Evolutionary conservation across 306 rosid genomes (phyloP), one percentile per base, ranked within the genome.

Genomic region (Myrica gale): DNA sequence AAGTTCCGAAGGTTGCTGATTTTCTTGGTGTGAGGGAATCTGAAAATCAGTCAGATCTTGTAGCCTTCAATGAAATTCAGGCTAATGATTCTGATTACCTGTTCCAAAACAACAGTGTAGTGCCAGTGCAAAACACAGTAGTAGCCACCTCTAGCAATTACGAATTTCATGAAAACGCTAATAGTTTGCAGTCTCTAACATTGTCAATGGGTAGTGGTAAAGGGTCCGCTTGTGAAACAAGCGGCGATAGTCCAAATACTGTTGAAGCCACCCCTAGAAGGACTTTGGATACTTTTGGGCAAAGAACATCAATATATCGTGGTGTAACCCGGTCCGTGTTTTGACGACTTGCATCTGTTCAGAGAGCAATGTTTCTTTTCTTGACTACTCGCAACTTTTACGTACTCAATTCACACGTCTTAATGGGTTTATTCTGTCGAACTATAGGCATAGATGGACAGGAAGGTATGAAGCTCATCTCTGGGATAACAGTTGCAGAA

Each of bases 401-500:
- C 7, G 17, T 43, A 48, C 17, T 21, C 21, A 63, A n/a, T 52
- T 41, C 62, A 15, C 4, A 57, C 9, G 3, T 58, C 11, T 50
- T 74, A 62, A 63, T 74, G 51, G 72, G 45, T 44, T 32, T 32
- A 42, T 73, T 44, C 39, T 56, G 7, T 12, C 32, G 70, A 44
- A 19, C 20, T 46, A 73, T 62, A 96, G 99, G 80, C 99, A 96
- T 88, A 87, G 99, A 78, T 96, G 99, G 99, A 96, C 99, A 1
- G 99, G 98, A 47, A 88, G 99, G 71, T 96, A 96, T 81, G 99
- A 96, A 75, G 99, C 99, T 81, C 99, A 96, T 74, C 92, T 96
- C 61, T 96, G 99, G 98, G 99, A 96, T 75, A 96, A 96, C 71
- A 96, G 98, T 65, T 96, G 99, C 72, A 87, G 99, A 86, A 92